Evolutionary conservation across 352 stramenopile species (phyloP).

Genomic region (Phytophthora fragariaefolia): DNA sequence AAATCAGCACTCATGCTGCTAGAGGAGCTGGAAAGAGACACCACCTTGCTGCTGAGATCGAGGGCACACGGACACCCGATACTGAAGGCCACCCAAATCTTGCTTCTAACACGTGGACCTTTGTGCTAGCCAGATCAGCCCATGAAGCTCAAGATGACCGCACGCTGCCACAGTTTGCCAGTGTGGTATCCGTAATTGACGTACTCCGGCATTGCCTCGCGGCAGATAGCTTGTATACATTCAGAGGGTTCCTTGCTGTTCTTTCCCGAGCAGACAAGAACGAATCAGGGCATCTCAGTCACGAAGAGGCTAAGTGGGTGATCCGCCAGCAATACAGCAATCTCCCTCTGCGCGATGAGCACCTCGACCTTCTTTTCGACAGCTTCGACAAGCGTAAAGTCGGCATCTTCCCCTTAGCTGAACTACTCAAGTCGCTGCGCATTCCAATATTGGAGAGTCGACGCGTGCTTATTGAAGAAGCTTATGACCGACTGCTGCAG

Average conservation of each 20-base stretch:
- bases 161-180: conserved; percentile 49
- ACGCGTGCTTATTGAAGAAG: conserved; percentile 42
- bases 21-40: conserved; percentile 70
- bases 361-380: conserved; percentile 76
- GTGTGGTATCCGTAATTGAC: conserved; percentile 43
- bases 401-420: conserved; percentile 59
- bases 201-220: conserved; percentile 65
- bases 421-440: conserved; percentile 56
- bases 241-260: conserved; percentile 55
- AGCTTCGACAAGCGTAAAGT: conserved; percentile 73
- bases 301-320: conserved; percentile 73
- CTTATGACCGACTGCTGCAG: conserved; percentile 54
- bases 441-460: conserved; percentile 41
- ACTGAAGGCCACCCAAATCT: conserved; percentile 62
- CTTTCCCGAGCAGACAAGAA: conserved; percentile 51
- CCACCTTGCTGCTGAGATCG: conserved; percentile 66
- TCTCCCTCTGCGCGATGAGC: conserved; percentile 73
- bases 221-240: conserved; percentile 66
- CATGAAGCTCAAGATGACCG: conserved; percentile 59
- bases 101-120: conserved; percentile 68
- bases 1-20: conserved; percentile 56
- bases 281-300: conserved; percentile 61
- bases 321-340: conserved; percentile 51
- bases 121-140: conserved; percentile 51
- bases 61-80: conserved; percentile 68